Percentiles rank a stretch among this genome's conserved stretches.
Conservation (phyloP, 2,329 filamentous ascomycete genomes). For the Trichoderma polysporum region DNA sequence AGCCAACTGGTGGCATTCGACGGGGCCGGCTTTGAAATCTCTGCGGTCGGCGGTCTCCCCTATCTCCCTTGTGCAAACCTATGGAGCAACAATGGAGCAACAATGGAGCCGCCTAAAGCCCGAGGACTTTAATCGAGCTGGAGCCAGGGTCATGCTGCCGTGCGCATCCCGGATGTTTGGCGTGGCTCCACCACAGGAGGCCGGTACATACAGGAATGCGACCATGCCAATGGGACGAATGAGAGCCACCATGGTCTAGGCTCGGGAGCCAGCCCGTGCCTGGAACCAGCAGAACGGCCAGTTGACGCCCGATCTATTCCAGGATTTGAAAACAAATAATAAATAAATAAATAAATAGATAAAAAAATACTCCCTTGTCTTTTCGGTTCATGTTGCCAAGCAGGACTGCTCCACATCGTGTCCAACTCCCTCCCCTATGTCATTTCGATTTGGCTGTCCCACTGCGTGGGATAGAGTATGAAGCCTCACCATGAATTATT, state of each 20-base stretch:
- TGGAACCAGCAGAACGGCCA: background rate
- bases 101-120: constrained; percentile 4
- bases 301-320: constrained; percentile 2
- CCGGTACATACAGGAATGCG: background rate
- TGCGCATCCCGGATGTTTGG: constrained; percentile 1
- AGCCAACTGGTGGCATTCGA: background rate
- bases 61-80: background rate
- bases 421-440: background rate
- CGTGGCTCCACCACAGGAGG: background rate
- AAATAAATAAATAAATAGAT: background rate
- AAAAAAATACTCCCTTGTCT: background rate
- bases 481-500: background rate
- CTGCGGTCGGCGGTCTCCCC: constrained; percentile 1
- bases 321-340: no score
- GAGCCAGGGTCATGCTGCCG: background rate
- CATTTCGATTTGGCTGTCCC: background rate
- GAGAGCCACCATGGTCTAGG: background rate
- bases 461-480: background rate
- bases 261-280: background rate
- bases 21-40: constrained; percentile 7
- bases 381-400: background rate
- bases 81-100: background rate
- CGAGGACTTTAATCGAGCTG: background rate
- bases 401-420: background rate
- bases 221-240: background rate